Percentiles rank a stretch among this genome's conserved stretches.
Conservation (phyloP, 371 early-diverging fungal species). For the Smittium mucronatum region DNA sequence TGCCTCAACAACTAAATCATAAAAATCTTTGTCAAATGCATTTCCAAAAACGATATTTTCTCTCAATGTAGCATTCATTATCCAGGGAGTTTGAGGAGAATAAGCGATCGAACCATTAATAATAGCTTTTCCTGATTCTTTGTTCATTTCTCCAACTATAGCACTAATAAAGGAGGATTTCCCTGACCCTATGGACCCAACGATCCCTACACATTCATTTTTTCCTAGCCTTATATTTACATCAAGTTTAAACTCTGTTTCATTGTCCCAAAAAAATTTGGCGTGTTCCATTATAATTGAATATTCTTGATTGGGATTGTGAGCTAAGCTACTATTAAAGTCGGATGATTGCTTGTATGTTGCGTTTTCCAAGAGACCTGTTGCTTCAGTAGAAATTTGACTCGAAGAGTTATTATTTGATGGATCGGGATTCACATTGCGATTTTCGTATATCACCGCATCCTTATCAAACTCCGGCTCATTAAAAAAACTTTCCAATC, state of each 20-base stretch:
- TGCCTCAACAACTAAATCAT: constrained; percentile 26
- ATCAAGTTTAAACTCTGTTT: not conserved
- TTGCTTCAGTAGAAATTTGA: not conserved
- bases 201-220: constrained; percentile 58
- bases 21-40: constrained; percentile 30
- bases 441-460: not conserved
- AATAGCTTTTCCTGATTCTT: constrained; percentile 22
- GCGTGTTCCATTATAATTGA: not conserved
- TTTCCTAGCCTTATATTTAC: constrained; percentile 42
- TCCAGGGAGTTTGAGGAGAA: constrained; percentile 37
- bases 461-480: not conserved
- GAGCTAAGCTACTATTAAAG: not conserved
- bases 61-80: constrained; percentile 19
- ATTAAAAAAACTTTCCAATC: not conserved
- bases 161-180: constrained; percentile 82
- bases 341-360: not conserved
- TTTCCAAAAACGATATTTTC: constrained; percentile 36
- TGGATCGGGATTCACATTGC: not conserved
- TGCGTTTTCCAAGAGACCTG: not conserved
- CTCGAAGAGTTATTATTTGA: not conserved
- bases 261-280: not conserved
- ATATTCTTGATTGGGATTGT: not conserved
- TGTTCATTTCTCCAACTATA: constrained; percentile 87
- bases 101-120: constrained; percentile 41
- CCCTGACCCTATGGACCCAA: constrained; percentile 83